Conservation (phyloP, 2,329 filamentous ascomycete species). For the Leptosphaerulina australis region DNA sequence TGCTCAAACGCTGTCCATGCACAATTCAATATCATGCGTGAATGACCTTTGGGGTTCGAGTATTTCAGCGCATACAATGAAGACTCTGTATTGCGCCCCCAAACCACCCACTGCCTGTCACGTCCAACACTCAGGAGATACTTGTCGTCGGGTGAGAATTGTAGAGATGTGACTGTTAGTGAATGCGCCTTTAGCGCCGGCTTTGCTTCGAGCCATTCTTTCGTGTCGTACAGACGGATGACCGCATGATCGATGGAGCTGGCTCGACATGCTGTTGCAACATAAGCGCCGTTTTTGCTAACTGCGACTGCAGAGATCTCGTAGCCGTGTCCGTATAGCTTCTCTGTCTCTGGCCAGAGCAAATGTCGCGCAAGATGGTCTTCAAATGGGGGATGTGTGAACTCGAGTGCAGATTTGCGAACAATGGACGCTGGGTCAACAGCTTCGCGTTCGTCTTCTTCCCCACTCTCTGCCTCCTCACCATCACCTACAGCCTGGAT, state of each 20-base stretch:
- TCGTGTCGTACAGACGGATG: slow-evolving; percentile 87
- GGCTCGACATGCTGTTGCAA: slow-evolving; percentile 92
- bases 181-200: slow-evolving; percentile 85
- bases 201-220: slow-evolving; percentile 83
- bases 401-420: slow-evolving; percentile 66
- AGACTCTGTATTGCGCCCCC: slow-evolving; percentile 58
- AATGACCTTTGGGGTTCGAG: slow-evolving; percentile 81
- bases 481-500: slow-evolving; percentile 61
- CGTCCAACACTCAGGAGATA: slow-evolving; percentile 86
- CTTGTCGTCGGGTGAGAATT: slow-evolving; percentile 76
- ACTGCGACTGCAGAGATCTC: slow-evolving; percentile 89
- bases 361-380: slow-evolving; percentile 89
- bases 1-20: slow-evolving; percentile 68
- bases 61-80: slow-evolving; percentile 63
- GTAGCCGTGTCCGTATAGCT: slow-evolving; percentile 96
- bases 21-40: slow-evolving; percentile 88
- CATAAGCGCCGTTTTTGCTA: slow-evolving; percentile 72
- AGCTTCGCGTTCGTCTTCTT: slow-evolving; percentile 60
- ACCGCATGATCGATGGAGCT: slow-evolving; percentile 94
- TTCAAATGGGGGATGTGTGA: slow-evolving; percentile 80
- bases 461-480: slow-evolving; percentile 41
- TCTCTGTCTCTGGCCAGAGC: slow-evolving; percentile 94
- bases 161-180: slow-evolving; percentile 80
- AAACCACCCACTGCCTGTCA: slow-evolving; percentile 90
- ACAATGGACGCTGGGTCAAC: slow-evolving; percentile 62